phyloP scores from a whole-genome alignment of 768 basidiomycete species.

The Auricularia cornea region DNA sequence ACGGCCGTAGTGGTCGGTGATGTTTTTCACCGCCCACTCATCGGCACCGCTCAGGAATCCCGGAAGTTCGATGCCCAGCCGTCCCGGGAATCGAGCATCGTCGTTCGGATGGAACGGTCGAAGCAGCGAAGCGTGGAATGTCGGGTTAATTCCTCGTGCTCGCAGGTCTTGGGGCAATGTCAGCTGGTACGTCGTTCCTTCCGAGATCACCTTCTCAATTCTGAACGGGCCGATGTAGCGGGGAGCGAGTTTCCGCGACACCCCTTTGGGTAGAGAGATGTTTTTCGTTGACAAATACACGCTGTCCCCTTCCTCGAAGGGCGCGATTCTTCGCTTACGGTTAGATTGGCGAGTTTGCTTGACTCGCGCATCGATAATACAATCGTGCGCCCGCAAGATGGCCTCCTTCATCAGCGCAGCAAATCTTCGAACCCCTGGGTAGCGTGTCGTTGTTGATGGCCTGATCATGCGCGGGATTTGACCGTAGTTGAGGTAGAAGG shows the following conservation, averaged over 20 bases:
- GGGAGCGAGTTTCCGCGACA: conserved; percentile 25
- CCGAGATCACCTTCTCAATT: conserved; percentile 10
- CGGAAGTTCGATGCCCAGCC: too few species aligned
- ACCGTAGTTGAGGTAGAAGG: conserved; percentile 14
- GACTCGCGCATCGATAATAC: conserved; percentile 18
- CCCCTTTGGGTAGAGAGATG: conserved; percentile 22
- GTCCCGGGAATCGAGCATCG: conserved; percentile 6
- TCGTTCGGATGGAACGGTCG: conserved; percentile 7
- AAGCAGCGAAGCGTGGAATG: conserved; percentile 10
- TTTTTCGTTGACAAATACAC: conserved; percentile 31
- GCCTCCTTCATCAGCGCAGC: conserved; percentile 14
- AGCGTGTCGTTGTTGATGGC: conserved; percentile 4
- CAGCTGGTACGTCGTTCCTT: conserved; percentile 14
- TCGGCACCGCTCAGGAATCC: too few species aligned
- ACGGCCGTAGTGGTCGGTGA: too few species aligned
- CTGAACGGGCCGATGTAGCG: conserved; percentile 29
- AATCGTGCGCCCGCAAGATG: conserved; percentile 20
- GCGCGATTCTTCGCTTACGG: conserved; percentile 10
- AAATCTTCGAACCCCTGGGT: conserved; percentile 19
- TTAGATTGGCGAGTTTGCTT: conserved; percentile 22
- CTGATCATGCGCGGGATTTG: conserved; percentile 6
- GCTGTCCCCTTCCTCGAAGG: conserved; percentile 19
- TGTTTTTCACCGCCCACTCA: too few species aligned
- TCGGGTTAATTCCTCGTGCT: conserved; percentile 13
- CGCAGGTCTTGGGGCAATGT: conserved; percentile 21